These are phyloP conservation scores for Candida stauntonica DNA, from an alignment of 805 yeast species.

Conservation along the genomic window DNA sequence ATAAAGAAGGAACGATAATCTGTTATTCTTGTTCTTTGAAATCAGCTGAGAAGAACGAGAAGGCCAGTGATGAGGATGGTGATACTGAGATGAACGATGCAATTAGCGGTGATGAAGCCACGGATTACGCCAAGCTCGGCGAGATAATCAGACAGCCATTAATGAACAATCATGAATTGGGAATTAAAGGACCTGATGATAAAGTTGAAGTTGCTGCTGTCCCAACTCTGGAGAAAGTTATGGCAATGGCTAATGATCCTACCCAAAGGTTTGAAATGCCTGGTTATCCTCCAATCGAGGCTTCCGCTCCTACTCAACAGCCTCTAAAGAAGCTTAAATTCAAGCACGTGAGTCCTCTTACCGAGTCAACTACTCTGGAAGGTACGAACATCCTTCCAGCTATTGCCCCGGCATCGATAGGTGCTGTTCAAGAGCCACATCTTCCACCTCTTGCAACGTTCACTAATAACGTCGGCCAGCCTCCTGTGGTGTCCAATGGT, in stretches of 20 bases:
- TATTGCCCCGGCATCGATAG: too few species aligned
- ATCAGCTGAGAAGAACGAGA: neutral
- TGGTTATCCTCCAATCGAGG: too few species aligned
- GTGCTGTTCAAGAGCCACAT: neutral
- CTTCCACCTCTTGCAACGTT: conserved; percentile 13
- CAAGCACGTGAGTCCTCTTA: too few species aligned
- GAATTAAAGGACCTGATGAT: conserved; percentile 3
- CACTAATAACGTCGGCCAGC: neutral
- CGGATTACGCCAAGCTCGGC: neutral
- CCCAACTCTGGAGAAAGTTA: neutral
- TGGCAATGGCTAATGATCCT: neutral
- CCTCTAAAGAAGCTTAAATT: too few species aligned
- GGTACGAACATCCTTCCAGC: too few species aligned
- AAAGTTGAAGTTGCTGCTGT: conserved; percentile 2
- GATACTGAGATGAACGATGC: conserved; percentile 3
- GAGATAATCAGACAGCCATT: conserved; percentile 4
- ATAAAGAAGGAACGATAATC: neutral
- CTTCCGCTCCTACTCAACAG: too few species aligned
- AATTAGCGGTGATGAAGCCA: neutral
- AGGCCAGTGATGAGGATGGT: conserved; percentile 2
- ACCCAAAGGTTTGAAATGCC: too few species aligned
- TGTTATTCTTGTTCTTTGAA: conserved; percentile 16
- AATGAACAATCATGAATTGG: conserved; percentile 2
- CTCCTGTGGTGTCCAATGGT: too few species aligned
- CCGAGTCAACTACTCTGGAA: conserved; percentile 1